Evolutionary conservation across 225 moss, liverwort and hornwort genomes (phyloP).

Genomic region (Ulota crispa): DNA sequence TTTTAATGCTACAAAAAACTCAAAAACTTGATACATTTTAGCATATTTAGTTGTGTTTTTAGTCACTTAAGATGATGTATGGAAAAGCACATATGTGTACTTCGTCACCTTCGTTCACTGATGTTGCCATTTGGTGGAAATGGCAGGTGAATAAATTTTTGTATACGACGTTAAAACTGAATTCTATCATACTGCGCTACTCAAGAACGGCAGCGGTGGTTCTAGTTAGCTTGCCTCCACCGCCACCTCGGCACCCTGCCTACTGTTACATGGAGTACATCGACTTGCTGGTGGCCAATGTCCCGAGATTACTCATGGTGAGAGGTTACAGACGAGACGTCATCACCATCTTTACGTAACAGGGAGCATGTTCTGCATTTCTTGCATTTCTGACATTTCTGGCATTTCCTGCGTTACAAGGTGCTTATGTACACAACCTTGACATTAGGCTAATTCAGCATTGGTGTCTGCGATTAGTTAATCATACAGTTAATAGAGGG

Average conservation of each 20-base stretch:
- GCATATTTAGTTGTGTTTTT: too few relatives aligned
- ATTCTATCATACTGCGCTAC: slow-evolving; percentile 83
- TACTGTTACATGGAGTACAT: slow-evolving; percentile 99
- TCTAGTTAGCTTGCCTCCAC: slow-evolving; percentile 94
- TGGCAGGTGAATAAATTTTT: slow-evolving; percentile 90
- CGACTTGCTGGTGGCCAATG: slow-evolving; percentile 84
- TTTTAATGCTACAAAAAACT: too few relatives aligned
- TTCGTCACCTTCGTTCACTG: background rate
- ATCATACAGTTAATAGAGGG: background rate
- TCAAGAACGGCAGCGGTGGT: slow-evolving; percentile 92
- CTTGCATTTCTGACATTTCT: too few relatives aligned
- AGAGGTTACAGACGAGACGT: slow-evolving; percentile 97
- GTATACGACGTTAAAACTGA: slow-evolving; percentile 89
- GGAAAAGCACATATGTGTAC: background rate
- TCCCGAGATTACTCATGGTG: slow-evolving; percentile 95
- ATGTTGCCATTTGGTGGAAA: background rate
- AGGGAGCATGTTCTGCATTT: background rate
- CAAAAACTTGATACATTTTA: too few relatives aligned
- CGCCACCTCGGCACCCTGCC: slow-evolving; percentile 90
- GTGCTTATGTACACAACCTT: slow-evolving; percentile 34
- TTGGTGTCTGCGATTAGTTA: slow-evolving; percentile 13
- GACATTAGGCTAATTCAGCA: slow-evolving; percentile 4
- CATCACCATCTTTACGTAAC: slow-evolving; percentile 91
- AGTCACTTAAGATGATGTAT: too few relatives aligned
- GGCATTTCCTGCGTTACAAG: background rate